Conservation (phyloP, 2,329 filamentous ascomycete species). For the Calonectria fujianensis region DNA sequence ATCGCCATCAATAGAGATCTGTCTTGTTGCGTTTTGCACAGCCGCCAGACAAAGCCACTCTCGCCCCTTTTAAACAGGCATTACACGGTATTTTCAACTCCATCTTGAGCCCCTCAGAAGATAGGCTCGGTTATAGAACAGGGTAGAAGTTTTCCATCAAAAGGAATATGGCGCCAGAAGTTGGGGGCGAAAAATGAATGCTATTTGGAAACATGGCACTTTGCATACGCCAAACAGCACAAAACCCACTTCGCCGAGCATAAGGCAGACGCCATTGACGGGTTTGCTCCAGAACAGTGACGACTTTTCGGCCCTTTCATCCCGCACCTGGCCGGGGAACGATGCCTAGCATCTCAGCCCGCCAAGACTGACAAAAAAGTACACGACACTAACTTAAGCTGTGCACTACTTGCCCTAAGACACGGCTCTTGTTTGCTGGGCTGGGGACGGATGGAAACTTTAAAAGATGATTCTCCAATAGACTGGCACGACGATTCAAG, state of each 20-base stretch:
- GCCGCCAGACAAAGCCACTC: conserved; percentile 17
- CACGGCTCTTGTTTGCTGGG: conserved; percentile 15
- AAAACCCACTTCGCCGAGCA: conserved; percentile 23
- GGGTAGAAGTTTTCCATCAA: conserved; percentile 13
- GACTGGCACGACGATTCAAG: background rate
- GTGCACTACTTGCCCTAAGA: background rate
- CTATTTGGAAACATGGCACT: conserved; percentile 5
- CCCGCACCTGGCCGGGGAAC: conserved; percentile 34
- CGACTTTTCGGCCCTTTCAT: conserved; percentile 37
- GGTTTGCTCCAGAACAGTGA: conserved; percentile 19
- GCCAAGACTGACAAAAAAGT: conserved; percentile 25
- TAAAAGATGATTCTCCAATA: conserved; percentile 31
- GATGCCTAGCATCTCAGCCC: conserved; percentile 18
- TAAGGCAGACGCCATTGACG: conserved; percentile 20
- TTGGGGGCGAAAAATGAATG: conserved; percentile 22
- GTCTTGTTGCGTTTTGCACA: conserved; percentile 5
- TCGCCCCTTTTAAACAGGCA: background rate
- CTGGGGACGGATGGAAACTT: conserved; percentile 32
- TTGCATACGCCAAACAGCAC: conserved; percentile 21
- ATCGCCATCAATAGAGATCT: conserved; percentile 13
- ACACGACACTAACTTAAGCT: conserved; percentile 14
- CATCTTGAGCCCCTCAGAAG: conserved; percentile 1
- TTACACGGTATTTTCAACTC: conserved; percentile 19
- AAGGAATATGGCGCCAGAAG: conserved; percentile 11
- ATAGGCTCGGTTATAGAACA: conserved; percentile 17